A percentile compares a stretch with the other conserved stretches of the same genome.
phyloP scores from a whole-genome alignment of 176 grass and related monocot species.

The Coix lacrymajobi region DNA sequence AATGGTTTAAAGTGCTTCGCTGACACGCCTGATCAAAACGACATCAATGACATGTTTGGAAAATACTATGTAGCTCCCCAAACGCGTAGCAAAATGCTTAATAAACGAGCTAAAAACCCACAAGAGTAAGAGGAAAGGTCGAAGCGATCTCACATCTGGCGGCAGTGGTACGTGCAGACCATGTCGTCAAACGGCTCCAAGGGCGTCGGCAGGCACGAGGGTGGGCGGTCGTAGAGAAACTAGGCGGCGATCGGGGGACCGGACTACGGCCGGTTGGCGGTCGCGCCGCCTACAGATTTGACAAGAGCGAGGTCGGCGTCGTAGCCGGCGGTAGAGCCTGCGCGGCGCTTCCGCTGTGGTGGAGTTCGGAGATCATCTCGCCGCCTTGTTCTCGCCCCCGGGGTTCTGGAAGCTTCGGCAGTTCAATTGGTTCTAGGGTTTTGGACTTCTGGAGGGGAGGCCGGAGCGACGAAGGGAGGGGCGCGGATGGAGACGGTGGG shows the following conservation, averaged over 20 bases:
- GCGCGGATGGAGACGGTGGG: not conserved
- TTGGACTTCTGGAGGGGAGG: not conserved
- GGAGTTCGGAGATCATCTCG: slow-evolving; percentile 83
- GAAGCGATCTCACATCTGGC: slow-evolving; percentile 83
- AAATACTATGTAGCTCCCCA: not conserved
- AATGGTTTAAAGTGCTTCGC: not conserved
- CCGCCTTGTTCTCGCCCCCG: not conserved
- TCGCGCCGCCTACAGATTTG: slow-evolving; percentile 2
- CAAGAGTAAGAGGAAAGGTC: not conserved
- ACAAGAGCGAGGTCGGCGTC: not conserved
- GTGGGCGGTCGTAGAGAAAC: slow-evolving; percentile 61
- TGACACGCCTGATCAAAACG: not conserved
- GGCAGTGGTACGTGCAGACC: slow-evolving; percentile 94
- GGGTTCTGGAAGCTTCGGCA: slow-evolving; percentile 29
- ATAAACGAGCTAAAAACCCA: not conserved
- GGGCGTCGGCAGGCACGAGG: slow-evolving; percentile 20
- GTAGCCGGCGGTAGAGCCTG: not conserved
- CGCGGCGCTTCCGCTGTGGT: slow-evolving; percentile 64
- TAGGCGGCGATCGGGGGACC: slow-evolving; percentile 78
- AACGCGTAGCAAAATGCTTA: not conserved
- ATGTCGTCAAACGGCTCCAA: slow-evolving; percentile 51
- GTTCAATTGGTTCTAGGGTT: slow-evolving; percentile 19
- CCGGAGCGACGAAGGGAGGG: not conserved
- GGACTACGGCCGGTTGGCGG: slow-evolving; percentile 38
- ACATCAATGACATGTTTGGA: not conserved